Conservation (phyloP, 345 rosid genomes). For the Murraya koenigii region DNA sequence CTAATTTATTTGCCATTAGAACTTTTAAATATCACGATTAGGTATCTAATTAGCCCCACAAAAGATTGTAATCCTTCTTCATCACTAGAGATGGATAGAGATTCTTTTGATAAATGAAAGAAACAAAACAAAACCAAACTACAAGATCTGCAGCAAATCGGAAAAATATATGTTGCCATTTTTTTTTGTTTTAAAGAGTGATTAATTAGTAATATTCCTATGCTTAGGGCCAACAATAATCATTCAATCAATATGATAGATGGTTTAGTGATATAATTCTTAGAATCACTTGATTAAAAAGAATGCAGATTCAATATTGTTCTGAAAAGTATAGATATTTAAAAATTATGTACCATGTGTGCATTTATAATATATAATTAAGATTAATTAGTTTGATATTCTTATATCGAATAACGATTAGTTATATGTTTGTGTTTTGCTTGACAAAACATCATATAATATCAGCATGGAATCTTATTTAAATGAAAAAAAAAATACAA, state of each 20-base stretch:
- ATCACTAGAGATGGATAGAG: background rate
- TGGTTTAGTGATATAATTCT: background rate
- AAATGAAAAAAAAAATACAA: too few relatives aligned
- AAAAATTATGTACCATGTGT: too few relatives aligned
- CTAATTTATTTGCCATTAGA: background rate
- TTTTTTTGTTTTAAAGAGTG: background rate
- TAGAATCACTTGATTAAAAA: background rate
- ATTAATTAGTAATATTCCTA: too few relatives aligned
- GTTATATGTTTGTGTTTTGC: too few relatives aligned
- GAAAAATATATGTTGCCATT: too few relatives aligned
- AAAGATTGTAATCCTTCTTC: constrained; percentile 10
- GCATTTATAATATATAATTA: too few relatives aligned
- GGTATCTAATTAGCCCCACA: background rate
- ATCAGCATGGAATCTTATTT: too few relatives aligned
- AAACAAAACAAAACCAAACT: background rate
- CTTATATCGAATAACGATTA: too few relatives aligned
- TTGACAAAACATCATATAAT: too few relatives aligned
- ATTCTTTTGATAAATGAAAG: background rate
- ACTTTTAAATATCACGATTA: background rate
- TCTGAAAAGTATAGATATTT: too few relatives aligned
- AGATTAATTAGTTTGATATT: too few relatives aligned
- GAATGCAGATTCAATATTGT: background rate
- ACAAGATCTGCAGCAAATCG: background rate
- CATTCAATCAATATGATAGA: background rate
- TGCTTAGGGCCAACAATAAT: background rate